These are phyloP conservation scores for Capronia americana DNA, from an alignment of 2,329 filamentous ascomycete species.

Conservation along the genomic window DNA sequence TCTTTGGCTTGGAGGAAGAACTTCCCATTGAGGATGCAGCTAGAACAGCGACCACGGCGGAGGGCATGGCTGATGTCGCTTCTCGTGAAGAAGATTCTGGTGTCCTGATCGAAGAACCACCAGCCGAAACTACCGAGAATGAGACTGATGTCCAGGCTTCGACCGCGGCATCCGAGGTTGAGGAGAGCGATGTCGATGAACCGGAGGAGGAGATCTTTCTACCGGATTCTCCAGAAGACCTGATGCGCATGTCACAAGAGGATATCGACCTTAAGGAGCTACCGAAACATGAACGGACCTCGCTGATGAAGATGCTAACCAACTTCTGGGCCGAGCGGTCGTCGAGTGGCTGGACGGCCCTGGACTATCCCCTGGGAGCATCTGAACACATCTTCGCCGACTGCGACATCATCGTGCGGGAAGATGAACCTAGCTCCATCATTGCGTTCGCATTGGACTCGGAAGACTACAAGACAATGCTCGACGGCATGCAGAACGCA, in stretches of 20 bases:
- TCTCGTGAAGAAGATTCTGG: slow-evolving; percentile 44
- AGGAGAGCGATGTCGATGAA: slow-evolving; percentile 70
- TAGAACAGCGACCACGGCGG: slow-evolving; percentile 37
- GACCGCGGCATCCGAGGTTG: slow-evolving; percentile 66
- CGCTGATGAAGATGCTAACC: slow-evolving; percentile 90
- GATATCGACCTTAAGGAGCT: slow-evolving; percentile 72
- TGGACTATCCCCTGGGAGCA: slow-evolving; percentile 88
- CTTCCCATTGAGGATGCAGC: slow-evolving; percentile 36
- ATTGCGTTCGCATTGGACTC: slow-evolving; percentile 92
- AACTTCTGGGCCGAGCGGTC: slow-evolving; percentile 99
- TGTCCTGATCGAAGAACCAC: slow-evolving; percentile 45
- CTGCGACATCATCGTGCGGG: slow-evolving; percentile 93
- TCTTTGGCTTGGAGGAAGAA: slow-evolving; percentile 44
- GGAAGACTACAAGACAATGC: slow-evolving; percentile 82
- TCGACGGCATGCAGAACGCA: slow-evolving; percentile 57
- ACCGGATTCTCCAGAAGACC: slow-evolving; percentile 58
- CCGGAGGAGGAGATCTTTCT: slow-evolving; percentile 73
- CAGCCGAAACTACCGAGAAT: slow-evolving; percentile 46
- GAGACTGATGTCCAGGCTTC: slow-evolving; percentile 56
- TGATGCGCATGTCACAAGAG: slow-evolving; percentile 58
- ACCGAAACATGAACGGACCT: slow-evolving; percentile 90
- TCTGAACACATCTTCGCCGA: slow-evolving; percentile 97
- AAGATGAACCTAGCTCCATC: slow-evolving; percentile 95
- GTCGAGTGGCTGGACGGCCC: slow-evolving; percentile 87
- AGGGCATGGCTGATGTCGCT: slow-evolving; percentile 43